Conservation (phyloP, 257 asterid genomes). For the Nicotiana attenuata region DNA sequence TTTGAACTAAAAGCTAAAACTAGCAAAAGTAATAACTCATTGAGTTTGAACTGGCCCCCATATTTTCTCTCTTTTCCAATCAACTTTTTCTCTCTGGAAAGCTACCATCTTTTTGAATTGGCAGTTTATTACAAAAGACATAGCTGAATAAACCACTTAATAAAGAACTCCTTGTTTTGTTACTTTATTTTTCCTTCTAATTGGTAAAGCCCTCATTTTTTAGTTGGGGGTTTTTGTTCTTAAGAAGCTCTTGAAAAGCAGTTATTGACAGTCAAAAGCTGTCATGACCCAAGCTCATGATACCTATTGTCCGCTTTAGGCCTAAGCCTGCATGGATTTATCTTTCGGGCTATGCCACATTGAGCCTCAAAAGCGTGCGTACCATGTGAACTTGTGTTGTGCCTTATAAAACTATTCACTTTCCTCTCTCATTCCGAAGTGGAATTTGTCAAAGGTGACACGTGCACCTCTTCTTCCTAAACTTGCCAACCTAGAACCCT, state of each 20-base stretch:
- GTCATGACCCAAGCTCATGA: too few species aligned
- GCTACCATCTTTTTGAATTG: slow-evolving; percentile 26
- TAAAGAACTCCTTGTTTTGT: slow-evolving; percentile 19
- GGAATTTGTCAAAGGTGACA: too few species aligned
- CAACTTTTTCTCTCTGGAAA: slow-evolving; percentile 8
- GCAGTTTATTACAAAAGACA: slow-evolving; percentile 13
- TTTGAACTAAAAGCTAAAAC: not conserved
- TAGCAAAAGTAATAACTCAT: not conserved
- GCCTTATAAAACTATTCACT: too few species aligned
- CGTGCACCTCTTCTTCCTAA: too few species aligned
- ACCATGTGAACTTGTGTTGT: too few species aligned
- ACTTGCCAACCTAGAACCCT: too few species aligned
- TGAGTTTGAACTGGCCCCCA: slow-evolving; percentile 14
- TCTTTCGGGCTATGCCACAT: too few species aligned
- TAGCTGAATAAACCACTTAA: slow-evolving; percentile 16
- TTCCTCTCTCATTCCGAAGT: too few species aligned
- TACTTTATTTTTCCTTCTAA: not conserved
- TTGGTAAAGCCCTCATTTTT: not conserved
- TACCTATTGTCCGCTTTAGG: too few species aligned
- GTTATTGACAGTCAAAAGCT: not conserved
- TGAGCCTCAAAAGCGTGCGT: too few species aligned
- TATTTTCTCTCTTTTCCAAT: not conserved
- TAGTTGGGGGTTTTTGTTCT: not conserved
- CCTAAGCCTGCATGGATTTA: too few species aligned
- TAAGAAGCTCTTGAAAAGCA: not conserved